A percentile compares a stretch with the other conserved stretches of the same genome.
These are phyloP conservation scores for Discostella stelligera DNA, from an alignment of 352 stramenopile genomes.

Conservation along the genomic window DNA sequence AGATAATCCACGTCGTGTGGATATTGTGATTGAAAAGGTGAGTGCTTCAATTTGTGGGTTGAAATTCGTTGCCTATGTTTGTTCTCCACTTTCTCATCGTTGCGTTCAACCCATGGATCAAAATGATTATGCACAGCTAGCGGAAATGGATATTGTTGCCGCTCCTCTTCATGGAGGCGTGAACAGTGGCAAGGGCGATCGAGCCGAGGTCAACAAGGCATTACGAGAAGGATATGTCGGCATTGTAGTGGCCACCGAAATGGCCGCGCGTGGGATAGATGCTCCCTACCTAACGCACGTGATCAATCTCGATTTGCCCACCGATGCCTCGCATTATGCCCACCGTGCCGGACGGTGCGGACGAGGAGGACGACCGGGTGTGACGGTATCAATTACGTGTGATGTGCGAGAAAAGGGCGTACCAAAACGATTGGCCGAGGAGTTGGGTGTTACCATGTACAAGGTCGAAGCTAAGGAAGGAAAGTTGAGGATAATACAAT, in stretches of 20 bases:
- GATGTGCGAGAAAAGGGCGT: conserved; percentile 66
- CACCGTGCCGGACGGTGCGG: conserved; percentile 75
- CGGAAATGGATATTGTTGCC: conserved; percentile 72
- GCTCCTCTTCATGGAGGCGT: conserved; percentile 70
- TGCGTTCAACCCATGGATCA: background rate
- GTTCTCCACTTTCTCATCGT: background rate
- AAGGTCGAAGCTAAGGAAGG: conserved; percentile 61
- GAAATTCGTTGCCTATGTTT: background rate
- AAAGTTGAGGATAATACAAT: conserved; percentile 59
- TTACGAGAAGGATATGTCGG: conserved; percentile 76
- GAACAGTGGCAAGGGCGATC: conserved; percentile 69
- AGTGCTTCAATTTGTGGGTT: background rate
- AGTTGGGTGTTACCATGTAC: conserved; percentile 70
- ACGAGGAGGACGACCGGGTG: conserved; percentile 71
- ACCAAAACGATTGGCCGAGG: conserved; percentile 62
- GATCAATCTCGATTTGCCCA: conserved; percentile 81
- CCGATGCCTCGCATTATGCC: conserved; percentile 78
- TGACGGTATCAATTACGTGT: conserved; percentile 77
- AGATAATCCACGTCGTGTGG: conserved; percentile 70
- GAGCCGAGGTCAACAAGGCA: conserved; percentile 71
- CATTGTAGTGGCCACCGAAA: conserved; percentile 78
- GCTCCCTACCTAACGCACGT: conserved; percentile 79
- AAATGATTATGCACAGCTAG: conserved; percentile 32
- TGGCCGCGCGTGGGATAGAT: conserved; percentile 77
- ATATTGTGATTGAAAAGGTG: conserved; percentile 74